Base-by-base conservation (phyloP, 768 basidiomycete genomes). In the Trametes meyenii region DNA sequence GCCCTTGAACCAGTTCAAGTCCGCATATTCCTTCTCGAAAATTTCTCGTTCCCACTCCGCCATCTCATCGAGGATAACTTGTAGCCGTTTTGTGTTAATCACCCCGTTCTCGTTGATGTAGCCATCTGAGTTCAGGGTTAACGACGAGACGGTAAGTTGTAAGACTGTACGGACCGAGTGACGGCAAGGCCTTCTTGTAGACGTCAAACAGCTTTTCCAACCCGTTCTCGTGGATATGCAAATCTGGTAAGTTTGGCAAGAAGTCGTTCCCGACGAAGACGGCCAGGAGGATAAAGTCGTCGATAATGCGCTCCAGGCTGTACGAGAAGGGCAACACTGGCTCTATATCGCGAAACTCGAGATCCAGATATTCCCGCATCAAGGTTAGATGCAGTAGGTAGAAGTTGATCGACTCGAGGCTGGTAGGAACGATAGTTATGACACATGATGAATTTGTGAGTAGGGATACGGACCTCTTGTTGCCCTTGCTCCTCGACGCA, bases 211-310 rank as follows among this genome's bases (percentile, higher is more conserved):
- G 77, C 66, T 81, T 84, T 76, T 98, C 95, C 66, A 99, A 73
- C 16, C 94, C 97, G 71, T 98, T 97, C 75, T 97, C 94, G 69
- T 98, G 94, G 72, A 99, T 98, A 72, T 98, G 97, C 26, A 99
- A 75, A 73, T 97, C 95, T 5, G 97, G 97, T 59, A 99, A 75
- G 77, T 98, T 92, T 8, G 96, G 97, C 64, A 98, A 75, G 76
- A 98, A 98, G 77, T 98, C 96, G 72, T 98, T 99, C 35, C 97
- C 97, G 52, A 98, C 89, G 68, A 99, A 99, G 26, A 98, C 94
- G 23, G 95, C 93, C 67, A 99, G 85, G 7, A 98, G 80, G 69
- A 98, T 91, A 75, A 98, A 98, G 77, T 99, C 97, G 74, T 99
- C 96, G 71, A 99, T 96, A 74, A 99, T 81, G 38, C 92, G 87